Conservation (phyloP, 495 filamentous ascomycete species). For the Wilcoxina mikolae region DNA sequence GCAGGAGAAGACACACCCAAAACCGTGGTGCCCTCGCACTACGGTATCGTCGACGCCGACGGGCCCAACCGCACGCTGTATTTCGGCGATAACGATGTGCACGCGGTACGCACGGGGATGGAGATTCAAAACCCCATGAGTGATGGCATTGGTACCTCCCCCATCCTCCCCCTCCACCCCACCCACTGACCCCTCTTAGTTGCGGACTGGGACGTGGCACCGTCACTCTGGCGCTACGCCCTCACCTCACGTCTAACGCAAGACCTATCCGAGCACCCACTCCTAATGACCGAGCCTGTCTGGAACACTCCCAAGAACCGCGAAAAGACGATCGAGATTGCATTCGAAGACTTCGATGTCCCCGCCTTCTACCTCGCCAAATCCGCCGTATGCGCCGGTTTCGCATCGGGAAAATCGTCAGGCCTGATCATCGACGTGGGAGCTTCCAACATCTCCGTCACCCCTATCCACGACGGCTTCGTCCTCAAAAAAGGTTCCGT, state of each 20-base stretch:
- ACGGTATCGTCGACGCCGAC: conserved; percentile 45
- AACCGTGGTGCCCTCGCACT: conserved; percentile 76
- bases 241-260: conserved; percentile 70
- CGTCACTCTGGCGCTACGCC: conserved; percentile 76
- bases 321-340: conserved; percentile 84
- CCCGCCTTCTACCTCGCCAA: conserved; percentile 84
- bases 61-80: conserved; percentile 46
- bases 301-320: conserved; percentile 80
- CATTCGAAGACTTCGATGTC: conserved; percentile 87
- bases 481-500: conserved; percentile 78
- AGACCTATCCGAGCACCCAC: conserved; percentile 69
- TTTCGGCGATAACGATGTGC: conserved; percentile 77
- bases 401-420: conserved; percentile 80
- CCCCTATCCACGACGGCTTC: conserved; percentile 85
- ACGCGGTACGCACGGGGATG: conserved; percentile 56
- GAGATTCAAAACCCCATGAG: conserved; percentile 82
- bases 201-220: conserved; percentile 89
- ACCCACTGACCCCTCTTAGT: conserved; percentile 33
- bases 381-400: conserved; percentile 40
- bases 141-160: conserved; percentile 48
- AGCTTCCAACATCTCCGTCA: conserved; percentile 77
- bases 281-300: conserved; percentile 85
- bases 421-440: conserved; percentile 86
- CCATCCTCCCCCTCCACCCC: background rate
- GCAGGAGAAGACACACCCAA: conserved; percentile 96